Evolutionary conservation across 2,329 filamentous ascomycete genomes (phyloP).

Genomic region (Diaporthe sp.): DNA sequence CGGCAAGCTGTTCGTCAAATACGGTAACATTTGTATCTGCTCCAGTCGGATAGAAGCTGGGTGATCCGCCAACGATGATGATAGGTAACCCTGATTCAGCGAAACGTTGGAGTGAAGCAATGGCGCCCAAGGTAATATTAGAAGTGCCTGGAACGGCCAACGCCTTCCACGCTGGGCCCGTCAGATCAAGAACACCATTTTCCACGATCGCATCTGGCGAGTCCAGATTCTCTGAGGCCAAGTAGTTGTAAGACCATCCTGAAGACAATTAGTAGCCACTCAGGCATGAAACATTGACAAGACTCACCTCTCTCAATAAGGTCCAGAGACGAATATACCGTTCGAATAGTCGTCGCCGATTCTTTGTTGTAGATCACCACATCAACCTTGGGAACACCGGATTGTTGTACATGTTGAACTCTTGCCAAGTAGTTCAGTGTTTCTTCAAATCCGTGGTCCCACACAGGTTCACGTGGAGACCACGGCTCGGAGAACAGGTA

Average conservation of each 20-base stretch:
- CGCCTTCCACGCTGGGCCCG: background rate
- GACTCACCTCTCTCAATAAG: background rate
- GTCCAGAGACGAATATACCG: background rate
- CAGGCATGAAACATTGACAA: background rate
- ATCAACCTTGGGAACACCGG: background rate
- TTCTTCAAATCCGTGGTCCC: background rate
- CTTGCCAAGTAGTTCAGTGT: background rate
- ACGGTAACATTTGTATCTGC: background rate
- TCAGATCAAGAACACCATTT: background rate
- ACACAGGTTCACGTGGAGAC: background rate
- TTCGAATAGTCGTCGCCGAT: background rate
- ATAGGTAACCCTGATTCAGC: background rate
- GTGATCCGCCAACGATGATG: background rate
- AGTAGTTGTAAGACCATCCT: conserved; percentile 2
- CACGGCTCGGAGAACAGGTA: background rate
- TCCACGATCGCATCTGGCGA: background rate
- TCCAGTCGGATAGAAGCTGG: background rate
- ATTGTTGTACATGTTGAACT: background rate
- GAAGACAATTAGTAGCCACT: background rate
- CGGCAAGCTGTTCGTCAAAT: background rate
- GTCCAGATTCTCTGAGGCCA: background rate
- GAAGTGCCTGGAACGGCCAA: background rate
- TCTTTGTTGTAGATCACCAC: background rate
- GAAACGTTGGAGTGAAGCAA: background rate
- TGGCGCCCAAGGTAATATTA: background rate